Evolutionary conservation across 1,284 basidiomycete species (phyloP).

Genomic region (Apiotrichum gracile): DNA sequence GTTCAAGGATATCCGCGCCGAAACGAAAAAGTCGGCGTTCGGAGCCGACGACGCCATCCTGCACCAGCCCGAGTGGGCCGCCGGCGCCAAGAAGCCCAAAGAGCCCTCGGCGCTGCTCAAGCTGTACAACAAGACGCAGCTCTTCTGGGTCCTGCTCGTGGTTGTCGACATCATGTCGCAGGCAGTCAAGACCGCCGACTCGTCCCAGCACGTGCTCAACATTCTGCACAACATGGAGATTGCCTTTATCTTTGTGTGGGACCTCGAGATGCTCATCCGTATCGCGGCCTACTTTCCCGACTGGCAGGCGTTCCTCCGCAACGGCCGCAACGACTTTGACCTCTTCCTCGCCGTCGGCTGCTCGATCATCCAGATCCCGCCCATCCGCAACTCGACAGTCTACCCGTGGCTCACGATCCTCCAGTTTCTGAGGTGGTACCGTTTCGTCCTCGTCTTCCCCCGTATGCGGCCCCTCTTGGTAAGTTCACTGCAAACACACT

Average conservation of each 20-base stretch:
- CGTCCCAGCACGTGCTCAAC: constrained; percentile 50
- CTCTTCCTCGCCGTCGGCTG: constrained; percentile 71
- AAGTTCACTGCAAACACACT: constrained; percentile 3
- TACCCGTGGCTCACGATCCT: constrained; percentile 92
- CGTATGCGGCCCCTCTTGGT: constrained; percentile 39
- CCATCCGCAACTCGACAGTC: constrained; percentile 58
- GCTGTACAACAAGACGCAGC: constrained; percentile 48
- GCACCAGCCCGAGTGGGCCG: constrained; percentile 32
- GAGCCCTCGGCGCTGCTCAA: constrained; percentile 22
- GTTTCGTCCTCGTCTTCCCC: constrained; percentile 65
- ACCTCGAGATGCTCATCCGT: constrained; percentile 78
- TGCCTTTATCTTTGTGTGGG: constrained; percentile 76
- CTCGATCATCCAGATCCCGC: constrained; percentile 80
- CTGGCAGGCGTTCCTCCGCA: constrained; percentile 69
- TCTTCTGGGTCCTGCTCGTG: constrained; percentile 73
- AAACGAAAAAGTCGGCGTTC: constrained; percentile 90
- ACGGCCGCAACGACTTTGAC: constrained; percentile 71
- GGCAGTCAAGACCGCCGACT: constrained; percentile 63
- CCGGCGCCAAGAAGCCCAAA: constrained; percentile 25
- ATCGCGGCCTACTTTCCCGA: constrained; percentile 68
- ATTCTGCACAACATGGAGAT: constrained; percentile 63
- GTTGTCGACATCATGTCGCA: constrained; percentile 65
- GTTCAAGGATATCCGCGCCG: constrained; percentile 80
- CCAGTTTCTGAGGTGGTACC: constrained; percentile 83
- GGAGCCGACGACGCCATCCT: constrained; percentile 61